Base-by-base conservation (phyloP, 1,284 basidiomycete genomes). In the Prillingera fragicola region DNA sequence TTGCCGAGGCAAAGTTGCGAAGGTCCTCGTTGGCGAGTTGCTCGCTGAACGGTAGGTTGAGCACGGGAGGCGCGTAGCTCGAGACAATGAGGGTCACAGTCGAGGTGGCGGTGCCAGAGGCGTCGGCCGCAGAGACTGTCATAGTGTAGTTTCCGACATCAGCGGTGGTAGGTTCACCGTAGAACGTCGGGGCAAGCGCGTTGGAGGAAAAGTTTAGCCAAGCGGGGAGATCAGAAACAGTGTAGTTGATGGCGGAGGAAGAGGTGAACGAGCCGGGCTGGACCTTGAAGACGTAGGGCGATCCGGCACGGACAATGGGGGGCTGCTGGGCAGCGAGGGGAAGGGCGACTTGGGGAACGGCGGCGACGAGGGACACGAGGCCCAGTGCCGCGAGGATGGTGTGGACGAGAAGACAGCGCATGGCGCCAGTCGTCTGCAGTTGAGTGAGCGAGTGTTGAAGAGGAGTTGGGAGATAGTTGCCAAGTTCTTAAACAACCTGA, bases 181-280 rank as follows among this genome's bases (percentile, higher is more conserved):
- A 52, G 41, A 72, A 69, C 0, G 67, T 54, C n/a, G n/a, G n/a
- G 14, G 43, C 23, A 25, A 59, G 43, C 3, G 53, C 49, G 21
- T 52, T 46, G 12, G 60, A 34, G 15, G 64, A 54, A 51, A 66
- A 72, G 13, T 54, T 54, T 28, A 78, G 63, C 78, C 78, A 79
- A 9, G 55, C 23, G 0, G 78, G 77, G 9, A 78, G 60, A 5
- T 59, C 51, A 1, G 67, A 65, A 5, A 71, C 67, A 5, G 71
- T 66, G 19, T 65, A 67, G 13, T 71, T 62, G 38, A 71, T 60
- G 4, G 67, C 56, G 38, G 28, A 52, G 42, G 43, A 46, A 4
- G 55, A 48, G 14, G 50, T 46, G 56, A 73, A 74, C 2, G 73
- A 65, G 21, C 54, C 59, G 18, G 69, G 63, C 17, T 71, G 57